A percentile compares a stretch with the other conserved stretches of the same genome.
Evolutionary conservation across 306 rosid species (phyloP).

Genomic region (Glycyrrhiza uralensis): DNA sequence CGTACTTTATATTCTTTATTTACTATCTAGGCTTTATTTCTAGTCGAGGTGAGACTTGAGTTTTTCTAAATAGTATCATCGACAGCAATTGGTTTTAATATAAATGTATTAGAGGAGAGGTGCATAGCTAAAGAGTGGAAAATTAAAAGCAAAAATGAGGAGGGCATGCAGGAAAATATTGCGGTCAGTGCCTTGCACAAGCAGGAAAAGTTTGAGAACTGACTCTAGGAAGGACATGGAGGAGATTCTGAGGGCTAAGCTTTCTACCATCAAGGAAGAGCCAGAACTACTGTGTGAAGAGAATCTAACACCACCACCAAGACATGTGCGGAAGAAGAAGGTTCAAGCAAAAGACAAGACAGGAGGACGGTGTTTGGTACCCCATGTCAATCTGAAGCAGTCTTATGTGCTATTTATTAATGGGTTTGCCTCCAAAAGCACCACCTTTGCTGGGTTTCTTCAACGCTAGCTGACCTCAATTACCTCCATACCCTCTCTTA

Average conservation of each 20-base stretch:
- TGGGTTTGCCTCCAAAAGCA: constrained; percentile 54
- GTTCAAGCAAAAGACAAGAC: constrained; percentile 35
- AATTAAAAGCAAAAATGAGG: constrained; percentile 41
- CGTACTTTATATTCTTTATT: too few species aligned
- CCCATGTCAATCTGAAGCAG: constrained; percentile 51
- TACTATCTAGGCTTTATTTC: too few species aligned
- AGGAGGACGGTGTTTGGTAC: constrained; percentile 37
- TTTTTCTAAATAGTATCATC: too few species aligned
- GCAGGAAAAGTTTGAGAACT: constrained; percentile 39
- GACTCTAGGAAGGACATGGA: constrained; percentile 62
- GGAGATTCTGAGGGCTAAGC: constrained; percentile 66
- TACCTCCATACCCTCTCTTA: constrained; percentile 7
- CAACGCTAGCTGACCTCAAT: constrained; percentile 35
- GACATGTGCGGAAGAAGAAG: constrained; percentile 43
- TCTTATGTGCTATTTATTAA: constrained; percentile 49
- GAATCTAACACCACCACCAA: constrained; percentile 39
- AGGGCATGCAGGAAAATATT: constrained; percentile 55
- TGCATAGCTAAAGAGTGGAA: background rate
- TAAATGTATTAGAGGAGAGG: background rate
- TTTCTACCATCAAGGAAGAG: constrained; percentile 67
- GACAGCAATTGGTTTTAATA: constrained; percentile 4
- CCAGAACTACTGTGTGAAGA: constrained; percentile 54
- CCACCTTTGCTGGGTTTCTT: constrained; percentile 53
- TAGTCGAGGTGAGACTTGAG: too few species aligned
- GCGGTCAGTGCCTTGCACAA: constrained; percentile 60